These are phyloP conservation scores for Botryotinia narcissicola DNA, from an alignment of 2,329 filamentous ascomycete genomes.

Conservation along the genomic window DNA sequence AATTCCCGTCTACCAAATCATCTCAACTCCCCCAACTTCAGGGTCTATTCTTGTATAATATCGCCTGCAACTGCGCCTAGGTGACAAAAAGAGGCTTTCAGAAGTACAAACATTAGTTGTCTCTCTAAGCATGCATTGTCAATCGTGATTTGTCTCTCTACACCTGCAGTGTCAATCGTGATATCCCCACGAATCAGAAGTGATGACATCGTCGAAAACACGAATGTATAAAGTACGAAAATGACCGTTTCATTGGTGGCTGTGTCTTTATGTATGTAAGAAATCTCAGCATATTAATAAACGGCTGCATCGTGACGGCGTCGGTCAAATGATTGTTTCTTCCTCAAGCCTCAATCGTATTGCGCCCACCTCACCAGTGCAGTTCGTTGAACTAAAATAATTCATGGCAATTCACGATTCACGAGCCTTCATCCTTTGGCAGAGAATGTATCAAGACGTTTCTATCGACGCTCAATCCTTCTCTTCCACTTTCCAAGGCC, in stretches of 20 bases:
- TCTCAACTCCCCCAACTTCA: conserved; percentile 2
- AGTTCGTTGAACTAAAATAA: background rate
- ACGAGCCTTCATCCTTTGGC: background rate
- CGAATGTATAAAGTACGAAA: background rate
- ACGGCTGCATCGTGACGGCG: background rate
- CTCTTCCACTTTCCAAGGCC: background rate
- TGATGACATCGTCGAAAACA: background rate
- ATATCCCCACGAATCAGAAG: conserved; percentile 12
- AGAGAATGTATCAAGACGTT: background rate
- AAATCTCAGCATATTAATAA: background rate
- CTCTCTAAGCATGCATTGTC: background rate
- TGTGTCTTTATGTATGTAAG: background rate
- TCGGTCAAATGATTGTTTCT: background rate
- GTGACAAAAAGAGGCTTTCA: background rate
- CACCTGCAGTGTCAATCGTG: background rate
- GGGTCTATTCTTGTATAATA: background rate
- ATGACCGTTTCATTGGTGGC: conserved; percentile 1
- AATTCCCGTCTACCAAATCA: background rate
- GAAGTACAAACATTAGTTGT: background rate
- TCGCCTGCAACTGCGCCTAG: conserved; percentile 4
- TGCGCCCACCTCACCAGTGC: background rate
- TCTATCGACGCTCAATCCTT: background rate
- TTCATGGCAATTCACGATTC: background rate
- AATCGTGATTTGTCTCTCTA: background rate
- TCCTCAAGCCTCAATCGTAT: background rate